A percentile compares a stretch with the other conserved stretches of the same genome.
Evolutionary conservation across 768 basidiomycete species (phyloP).

Genomic region (Russula dissimulans): DNA sequence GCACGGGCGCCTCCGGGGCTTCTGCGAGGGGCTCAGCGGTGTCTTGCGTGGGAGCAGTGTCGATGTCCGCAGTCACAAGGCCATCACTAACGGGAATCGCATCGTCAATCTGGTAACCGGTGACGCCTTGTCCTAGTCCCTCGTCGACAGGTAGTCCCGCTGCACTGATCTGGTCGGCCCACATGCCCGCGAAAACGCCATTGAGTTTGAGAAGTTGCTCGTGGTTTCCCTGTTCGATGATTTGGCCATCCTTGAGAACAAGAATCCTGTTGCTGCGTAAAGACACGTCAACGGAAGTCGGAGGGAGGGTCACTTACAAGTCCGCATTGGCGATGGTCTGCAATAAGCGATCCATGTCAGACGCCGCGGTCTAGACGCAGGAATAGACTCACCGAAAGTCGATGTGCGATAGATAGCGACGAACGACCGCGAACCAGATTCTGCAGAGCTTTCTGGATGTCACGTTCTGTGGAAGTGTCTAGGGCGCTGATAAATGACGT

Average conservation of each 20-base stretch:
- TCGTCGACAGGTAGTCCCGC: constrained; percentile 40
- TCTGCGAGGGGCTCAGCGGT: constrained; percentile 12
- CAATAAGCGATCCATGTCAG: constrained; percentile 15
- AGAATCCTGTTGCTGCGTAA: constrained; percentile 50
- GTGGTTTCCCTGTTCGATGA: constrained; percentile 76
- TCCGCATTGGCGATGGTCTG: constrained; percentile 50
- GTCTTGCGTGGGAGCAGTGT: constrained; percentile 14
- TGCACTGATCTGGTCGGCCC: constrained; percentile 74
- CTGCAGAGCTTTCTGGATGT: constrained; percentile 81
- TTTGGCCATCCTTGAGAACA: constrained; percentile 83
- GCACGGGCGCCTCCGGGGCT: constrained; percentile 13
- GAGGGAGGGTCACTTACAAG: constrained; percentile 27
- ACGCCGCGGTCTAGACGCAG: neutral
- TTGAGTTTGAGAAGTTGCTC: constrained; percentile 63
- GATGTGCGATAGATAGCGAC: constrained; percentile 72
- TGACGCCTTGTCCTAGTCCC: constrained; percentile 32
- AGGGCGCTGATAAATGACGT: constrained; percentile 44
- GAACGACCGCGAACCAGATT: constrained; percentile 67
- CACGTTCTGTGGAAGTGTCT: constrained; percentile 85
- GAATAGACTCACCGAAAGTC: constrained; percentile 44
- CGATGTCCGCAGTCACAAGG: constrained; percentile 4
- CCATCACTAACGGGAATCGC: constrained; percentile 8
- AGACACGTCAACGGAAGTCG: constrained; percentile 2
- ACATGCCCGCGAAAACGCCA: constrained; percentile 77
- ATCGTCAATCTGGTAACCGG: constrained; percentile 40